These are phyloP conservation scores for Leishmania martiniquensis DNA, from an alignment of 208 protist genomes.

Conservation along the genomic window DNA sequence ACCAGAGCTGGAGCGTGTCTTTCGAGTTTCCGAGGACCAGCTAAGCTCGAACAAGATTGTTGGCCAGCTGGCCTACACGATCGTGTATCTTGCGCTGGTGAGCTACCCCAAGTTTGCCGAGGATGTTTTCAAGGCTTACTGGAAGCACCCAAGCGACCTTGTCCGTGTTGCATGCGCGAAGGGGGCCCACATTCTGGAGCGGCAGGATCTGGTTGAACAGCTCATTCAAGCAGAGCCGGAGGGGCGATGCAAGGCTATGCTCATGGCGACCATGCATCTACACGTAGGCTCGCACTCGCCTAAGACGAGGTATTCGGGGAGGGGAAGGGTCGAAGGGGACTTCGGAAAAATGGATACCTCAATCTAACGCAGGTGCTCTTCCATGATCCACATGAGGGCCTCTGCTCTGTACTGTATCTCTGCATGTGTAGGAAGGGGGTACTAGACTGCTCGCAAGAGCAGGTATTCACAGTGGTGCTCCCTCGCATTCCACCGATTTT, in stretches of 20 bases:
- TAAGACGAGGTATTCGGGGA: background rate
- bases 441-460: slow-evolving; percentile 3
- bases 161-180: slow-evolving; percentile 89
- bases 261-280: slow-evolving; percentile 57
- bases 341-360: background rate
- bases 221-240: slow-evolving; percentile 74
- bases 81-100: slow-evolving; percentile 86
- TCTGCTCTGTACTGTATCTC: background rate
- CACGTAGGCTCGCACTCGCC: background rate
- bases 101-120: slow-evolving; percentile 78
- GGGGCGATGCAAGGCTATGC: slow-evolving; percentile 76
- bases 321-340: background rate
- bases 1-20: slow-evolving; percentile 83
- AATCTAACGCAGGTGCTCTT: slow-evolving; percentile 1
- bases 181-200: slow-evolving; percentile 75
- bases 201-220: slow-evolving; percentile 72
- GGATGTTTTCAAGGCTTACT: slow-evolving; percentile 80
- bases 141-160: slow-evolving; percentile 75
- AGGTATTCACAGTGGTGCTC: background rate
- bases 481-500: background rate
- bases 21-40: slow-evolving; percentile 80
- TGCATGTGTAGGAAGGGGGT: background rate
- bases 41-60: slow-evolving; percentile 85
- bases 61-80: slow-evolving; percentile 90
- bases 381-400: background rate